phyloP scores from a whole-genome alignment of 2,329 filamentous ascomycete species.

The Botrytis galanthina region DNA sequence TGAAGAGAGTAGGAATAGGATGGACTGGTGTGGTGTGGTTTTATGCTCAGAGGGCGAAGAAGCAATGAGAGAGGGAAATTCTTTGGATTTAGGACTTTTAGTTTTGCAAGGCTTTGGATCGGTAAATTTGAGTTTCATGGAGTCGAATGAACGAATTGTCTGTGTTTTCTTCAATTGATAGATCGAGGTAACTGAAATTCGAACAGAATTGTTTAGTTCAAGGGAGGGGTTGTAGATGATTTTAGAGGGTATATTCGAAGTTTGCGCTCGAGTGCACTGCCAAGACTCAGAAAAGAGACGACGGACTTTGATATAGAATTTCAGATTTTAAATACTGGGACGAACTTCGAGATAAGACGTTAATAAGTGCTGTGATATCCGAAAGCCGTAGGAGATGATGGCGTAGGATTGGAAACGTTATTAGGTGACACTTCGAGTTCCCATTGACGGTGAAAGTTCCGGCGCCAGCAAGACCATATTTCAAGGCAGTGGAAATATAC shows the following conservation, averaged over 20 bases:
- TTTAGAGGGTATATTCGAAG: neutral
- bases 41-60: neutral
- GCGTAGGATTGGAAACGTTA: neutral
- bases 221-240: too few species aligned
- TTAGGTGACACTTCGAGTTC: rapidly evolving
- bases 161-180: neutral
- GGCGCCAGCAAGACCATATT: neutral
- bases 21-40: neutral
- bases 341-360: too few species aligned
- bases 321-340: too few species aligned
- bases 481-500: neutral
- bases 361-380: neutral
- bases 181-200: neutral
- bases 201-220: too few species aligned
- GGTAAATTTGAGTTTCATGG: neutral
- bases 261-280: neutral
- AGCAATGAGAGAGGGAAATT: too few species aligned
- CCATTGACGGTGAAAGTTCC: neutral
- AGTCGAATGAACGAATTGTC: neutral
- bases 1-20: neutral
- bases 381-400: neutral
- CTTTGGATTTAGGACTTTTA: too few species aligned
- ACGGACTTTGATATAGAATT: too few species aligned
- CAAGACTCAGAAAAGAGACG: too few species aligned
- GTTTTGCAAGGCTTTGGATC: too few species aligned